Percentiles rank a stretch among this genome's conserved stretches.
These are phyloP conservation scores for Tolypocladium tundrense DNA, from an alignment of 2,329 filamentous ascomycete species.

Conservation along the genomic window DNA sequence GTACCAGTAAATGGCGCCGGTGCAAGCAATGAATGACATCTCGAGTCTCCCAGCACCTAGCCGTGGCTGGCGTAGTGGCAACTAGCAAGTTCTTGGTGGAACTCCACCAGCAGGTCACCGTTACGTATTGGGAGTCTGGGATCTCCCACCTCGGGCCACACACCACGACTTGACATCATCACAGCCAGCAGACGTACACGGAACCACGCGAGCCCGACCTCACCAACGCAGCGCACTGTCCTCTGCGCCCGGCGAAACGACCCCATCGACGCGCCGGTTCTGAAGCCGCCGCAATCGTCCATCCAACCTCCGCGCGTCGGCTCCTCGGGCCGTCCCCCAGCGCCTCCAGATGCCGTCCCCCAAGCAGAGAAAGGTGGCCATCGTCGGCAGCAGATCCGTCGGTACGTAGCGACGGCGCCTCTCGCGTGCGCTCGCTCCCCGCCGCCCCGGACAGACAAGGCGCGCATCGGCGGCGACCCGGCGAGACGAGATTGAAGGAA, in stretches of 20 bases:
- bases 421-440: not conserved
- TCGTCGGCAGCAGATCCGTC: slow-evolving; percentile 89
- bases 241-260: not conserved
- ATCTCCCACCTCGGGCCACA: not conserved
- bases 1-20: not conserved
- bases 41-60: not conserved
- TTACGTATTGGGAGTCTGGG: not conserved
- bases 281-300: not conserved
- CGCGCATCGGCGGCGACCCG: not conserved
- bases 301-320: not conserved
- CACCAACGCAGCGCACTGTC: not conserved
- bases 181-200: not conserved
- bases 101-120: not conserved
- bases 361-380: slow-evolving; percentile 91
- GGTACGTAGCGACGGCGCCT: slow-evolving; percentile 25
- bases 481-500: not conserved
- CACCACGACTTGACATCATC: not conserved
- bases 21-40: too few species aligned
- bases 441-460: not conserved
- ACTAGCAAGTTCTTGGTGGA: not conserved
- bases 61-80: not conserved
- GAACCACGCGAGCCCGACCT: not conserved
- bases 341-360: slow-evolving; percentile 48
- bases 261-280: not conserved
- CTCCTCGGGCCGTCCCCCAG: not conserved